Percentiles rank a stretch among this genome's conserved stretches.
Conservation (phyloP, 768 basidiomycete genomes). For the Megacollybia marginata region DNA sequence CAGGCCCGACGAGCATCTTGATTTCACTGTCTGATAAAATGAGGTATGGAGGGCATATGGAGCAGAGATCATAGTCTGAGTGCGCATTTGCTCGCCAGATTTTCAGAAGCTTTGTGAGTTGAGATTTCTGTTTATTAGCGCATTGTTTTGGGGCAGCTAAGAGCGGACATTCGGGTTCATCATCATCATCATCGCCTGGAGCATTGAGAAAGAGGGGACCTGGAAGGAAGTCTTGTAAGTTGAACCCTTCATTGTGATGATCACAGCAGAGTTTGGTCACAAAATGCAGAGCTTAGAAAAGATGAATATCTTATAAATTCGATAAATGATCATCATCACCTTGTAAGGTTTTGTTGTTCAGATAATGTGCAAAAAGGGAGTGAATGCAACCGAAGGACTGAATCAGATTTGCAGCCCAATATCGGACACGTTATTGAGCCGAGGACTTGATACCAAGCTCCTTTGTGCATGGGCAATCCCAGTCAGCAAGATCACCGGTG, state of each 20-base stretch:
- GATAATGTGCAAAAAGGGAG: not conserved
- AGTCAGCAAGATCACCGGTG: not conserved
- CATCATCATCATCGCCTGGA: not conserved
- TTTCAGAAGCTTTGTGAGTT: not conserved
- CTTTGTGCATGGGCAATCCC: not conserved
- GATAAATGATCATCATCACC: not conserved
- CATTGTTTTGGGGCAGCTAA: conserved; percentile 1
- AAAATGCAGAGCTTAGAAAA: not conserved
- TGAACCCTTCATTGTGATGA: not conserved
- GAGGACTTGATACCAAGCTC: not conserved
- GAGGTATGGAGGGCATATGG: not conserved
- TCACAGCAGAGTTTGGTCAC: not conserved
- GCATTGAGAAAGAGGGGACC: not conserved
- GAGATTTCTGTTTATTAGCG: not conserved
- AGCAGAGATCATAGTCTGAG: not conserved
- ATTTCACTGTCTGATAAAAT: not conserved
- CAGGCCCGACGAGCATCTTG: not conserved
- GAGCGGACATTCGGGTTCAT: not conserved
- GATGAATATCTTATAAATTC: not conserved
- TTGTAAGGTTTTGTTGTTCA: not conserved
- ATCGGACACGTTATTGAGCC: not conserved
- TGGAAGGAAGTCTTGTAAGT: not conserved
- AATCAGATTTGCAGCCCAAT: not conserved
- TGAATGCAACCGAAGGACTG: not conserved
- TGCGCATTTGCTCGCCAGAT: not conserved